Evolutionary conservation across 2,329 filamentous ascomycete genomes (phyloP), one percentile per base, ranked within the genome.

Genomic region (Epichloe brachyelytri): DNA sequence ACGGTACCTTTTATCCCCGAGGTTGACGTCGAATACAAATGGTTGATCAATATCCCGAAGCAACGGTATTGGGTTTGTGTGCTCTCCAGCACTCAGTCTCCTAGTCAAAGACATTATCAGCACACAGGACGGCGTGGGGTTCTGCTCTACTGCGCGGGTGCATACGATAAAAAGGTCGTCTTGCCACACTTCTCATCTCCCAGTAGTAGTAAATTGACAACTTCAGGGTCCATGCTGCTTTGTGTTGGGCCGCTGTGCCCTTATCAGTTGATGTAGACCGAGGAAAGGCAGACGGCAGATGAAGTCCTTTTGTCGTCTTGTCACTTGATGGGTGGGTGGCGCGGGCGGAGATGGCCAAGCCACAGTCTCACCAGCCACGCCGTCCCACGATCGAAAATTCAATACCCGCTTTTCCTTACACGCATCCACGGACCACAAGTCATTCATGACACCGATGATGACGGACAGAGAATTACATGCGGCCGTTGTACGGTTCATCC

Each of bases 101-200:
- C 79, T 82, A 49, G 44, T 11, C 43, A 48, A 50, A 37, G 48
- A 39, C 38, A 14, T 26, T 26, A 51, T 19, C 12, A 46, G 8
- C 26, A 5, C 12, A 46, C 17, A 11, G 44, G 30, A n/a, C 33
- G 33, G 17, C 44, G 10, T 17, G 15, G 43, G 30, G 20, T 5
- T 30, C 3, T 30, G 26, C 26, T 30, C 26, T 10, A 30, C 26
- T 30, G 26, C 37, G 53, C 53, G 41, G 30, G 22, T 58, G 73
- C 78, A 56, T 60, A 82, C 79, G 78, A 79, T 59, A 82, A 61
- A 62, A 82, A 81, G 0, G 74, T 79, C 20, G 77, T 78, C 63
- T 82, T 83, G 50, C 79, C 79, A 55, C 77, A 77, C 59, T 70
- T 70, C 53, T 75, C 71, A 63, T 82, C 78, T 34, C 79, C 79